Conservation (phyloP, 352 stramenopile species). For the Pythium brachiatum region DNA sequence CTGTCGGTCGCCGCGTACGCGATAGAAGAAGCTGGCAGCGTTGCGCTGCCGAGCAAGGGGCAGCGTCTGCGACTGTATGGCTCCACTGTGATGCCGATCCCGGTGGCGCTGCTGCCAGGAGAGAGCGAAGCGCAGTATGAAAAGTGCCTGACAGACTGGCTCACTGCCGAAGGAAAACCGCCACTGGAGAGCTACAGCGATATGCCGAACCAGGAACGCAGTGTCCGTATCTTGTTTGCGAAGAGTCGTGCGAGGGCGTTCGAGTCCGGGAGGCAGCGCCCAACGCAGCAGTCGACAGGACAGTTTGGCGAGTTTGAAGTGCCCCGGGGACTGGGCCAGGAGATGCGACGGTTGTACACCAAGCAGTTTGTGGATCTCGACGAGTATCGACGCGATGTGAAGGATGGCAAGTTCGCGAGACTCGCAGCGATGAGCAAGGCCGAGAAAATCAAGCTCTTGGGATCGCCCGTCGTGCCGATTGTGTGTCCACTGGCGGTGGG, state of each 20-base stretch:
- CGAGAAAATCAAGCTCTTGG: conserved; percentile 6
- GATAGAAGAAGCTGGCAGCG: background rate
- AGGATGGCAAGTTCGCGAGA: background rate
- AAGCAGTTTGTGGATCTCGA: background rate
- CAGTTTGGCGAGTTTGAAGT: too few species aligned
- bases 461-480: conserved; percentile 15
- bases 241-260: background rate
- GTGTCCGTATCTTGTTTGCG: background rate
- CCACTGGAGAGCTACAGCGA: background rate
- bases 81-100: background rate
- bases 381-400: background rate
- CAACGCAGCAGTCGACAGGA: too few species aligned
- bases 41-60: background rate
- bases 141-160: background rate
- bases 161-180: background rate
- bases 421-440: background rate
- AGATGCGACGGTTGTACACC: background rate
- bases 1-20: background rate
- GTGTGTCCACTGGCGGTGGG: conserved; percentile 12
- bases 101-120: background rate
- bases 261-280: too few species aligned
- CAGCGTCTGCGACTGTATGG: background rate
- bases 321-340: too few species aligned
- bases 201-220: background rate
- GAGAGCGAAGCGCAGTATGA: background rate